These are phyloP conservation scores for Ceratorhiza oryzae-sativae DNA, from an alignment of 1,284 basidiomycete species.

Conservation along the genomic window DNA sequence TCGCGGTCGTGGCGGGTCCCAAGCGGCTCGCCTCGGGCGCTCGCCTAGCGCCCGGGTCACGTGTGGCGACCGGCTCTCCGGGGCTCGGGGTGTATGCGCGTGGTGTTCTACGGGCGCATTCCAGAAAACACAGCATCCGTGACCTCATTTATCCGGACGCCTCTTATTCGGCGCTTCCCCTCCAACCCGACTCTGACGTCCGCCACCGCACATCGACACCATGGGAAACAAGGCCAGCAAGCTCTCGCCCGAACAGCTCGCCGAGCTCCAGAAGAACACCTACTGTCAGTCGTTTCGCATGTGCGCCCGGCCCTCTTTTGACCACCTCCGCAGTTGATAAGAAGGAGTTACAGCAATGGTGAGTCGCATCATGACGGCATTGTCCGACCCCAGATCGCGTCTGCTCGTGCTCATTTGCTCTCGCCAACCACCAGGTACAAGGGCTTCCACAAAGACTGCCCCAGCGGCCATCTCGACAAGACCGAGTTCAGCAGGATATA, in stretches of 20 bases:
- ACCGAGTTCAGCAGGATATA: constrained; percentile 97
- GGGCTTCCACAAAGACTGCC: constrained; percentile 99
- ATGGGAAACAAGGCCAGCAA: constrained; percentile 98
- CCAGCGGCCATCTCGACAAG: constrained; percentile 96
- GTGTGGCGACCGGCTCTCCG: neutral
- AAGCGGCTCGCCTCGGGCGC: neutral
- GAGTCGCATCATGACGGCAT: constrained; percentile 40
- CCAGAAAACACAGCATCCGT: constrained; percentile 38
- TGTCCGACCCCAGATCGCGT: neutral
- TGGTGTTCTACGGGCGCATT: constrained; percentile 4
- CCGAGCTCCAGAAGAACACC: constrained; percentile 97
- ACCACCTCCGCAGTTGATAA: constrained; percentile 84
- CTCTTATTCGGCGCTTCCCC: constrained; percentile 45
- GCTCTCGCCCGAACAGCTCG: constrained; percentile 92
- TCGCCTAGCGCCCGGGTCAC: constrained; percentile 11
- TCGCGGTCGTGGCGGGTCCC: neutral
- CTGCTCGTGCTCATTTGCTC: neutral
- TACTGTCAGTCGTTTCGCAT: constrained; percentile 76
- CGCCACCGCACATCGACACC: constrained; percentile 52
- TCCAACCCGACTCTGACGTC: constrained; percentile 48
- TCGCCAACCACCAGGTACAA: constrained; percentile 77
- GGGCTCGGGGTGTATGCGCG: constrained; percentile 7
- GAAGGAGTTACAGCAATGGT: constrained; percentile 99
- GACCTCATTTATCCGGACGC: constrained; percentile 41
- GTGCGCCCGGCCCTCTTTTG: constrained; percentile 41